Conservation (phyloP, 352 stramenopile genomes). For the Phytophthora pistaciae region DNA sequence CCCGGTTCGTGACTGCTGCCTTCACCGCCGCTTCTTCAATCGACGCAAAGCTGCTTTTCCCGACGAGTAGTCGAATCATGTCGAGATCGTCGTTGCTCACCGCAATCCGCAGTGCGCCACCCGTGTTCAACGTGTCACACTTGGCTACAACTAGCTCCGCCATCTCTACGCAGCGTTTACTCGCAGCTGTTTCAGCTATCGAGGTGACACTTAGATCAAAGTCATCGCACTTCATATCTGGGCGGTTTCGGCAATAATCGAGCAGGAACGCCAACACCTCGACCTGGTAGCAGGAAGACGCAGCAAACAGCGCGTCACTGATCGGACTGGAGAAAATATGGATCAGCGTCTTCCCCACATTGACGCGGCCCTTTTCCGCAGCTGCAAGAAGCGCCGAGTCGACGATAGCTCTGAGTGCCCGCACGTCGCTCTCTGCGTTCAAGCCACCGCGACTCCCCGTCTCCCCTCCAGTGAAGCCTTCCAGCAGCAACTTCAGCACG, state of each 20-base stretch:
- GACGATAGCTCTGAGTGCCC: background rate
- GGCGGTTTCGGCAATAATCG: conserved; percentile 1
- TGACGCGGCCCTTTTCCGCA: background rate
- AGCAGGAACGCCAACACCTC: conserved; percentile 21
- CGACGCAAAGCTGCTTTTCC: conserved; percentile 3
- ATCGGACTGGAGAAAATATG: background rate
- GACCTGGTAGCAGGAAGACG: background rate
- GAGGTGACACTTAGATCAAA: conserved; percentile 7
- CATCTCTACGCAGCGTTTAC: background rate
- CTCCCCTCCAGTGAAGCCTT: background rate
- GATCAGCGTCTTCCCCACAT: conserved; percentile 5
- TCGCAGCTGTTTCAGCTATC: conserved; percentile 7
- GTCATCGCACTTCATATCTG: background rate
- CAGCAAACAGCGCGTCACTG: background rate
- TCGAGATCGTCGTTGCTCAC: conserved; percentile 11
- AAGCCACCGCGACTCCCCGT: background rate
- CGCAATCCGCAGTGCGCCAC: background rate
- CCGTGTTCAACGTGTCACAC: conserved; percentile 11
- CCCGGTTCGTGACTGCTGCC: conserved; percentile 9
- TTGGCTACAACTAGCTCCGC: conserved; percentile 11
- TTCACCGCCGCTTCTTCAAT: conserved; percentile 16
- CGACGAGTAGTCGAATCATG: conserved; percentile 13
- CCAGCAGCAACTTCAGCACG: conserved; percentile 10
- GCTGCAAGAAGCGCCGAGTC: conserved; percentile 1
- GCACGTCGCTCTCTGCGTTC: background rate